phyloP scores from a whole-genome alignment of 179 eudicot species.

The Pouteria campechiana region DNA sequence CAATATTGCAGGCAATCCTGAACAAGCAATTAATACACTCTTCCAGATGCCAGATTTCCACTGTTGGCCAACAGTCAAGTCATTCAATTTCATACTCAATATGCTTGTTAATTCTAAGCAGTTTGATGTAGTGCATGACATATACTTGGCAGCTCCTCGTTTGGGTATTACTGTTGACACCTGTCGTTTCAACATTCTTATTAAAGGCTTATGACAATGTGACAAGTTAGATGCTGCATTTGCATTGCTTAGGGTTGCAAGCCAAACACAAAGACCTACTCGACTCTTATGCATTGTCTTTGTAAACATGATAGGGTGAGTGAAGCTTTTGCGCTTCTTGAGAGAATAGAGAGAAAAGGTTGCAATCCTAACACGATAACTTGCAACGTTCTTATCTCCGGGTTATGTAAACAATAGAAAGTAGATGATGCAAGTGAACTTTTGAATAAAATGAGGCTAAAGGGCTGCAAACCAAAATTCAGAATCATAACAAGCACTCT shows the following conservation, averaged over 20 bases:
- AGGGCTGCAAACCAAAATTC: slow-evolving; percentile 71
- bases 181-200: slow-evolving; percentile 76
- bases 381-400: slow-evolving; percentile 55
- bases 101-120: slow-evolving; percentile 49
- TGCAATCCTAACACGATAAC: slow-evolving; percentile 48
- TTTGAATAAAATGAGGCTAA: slow-evolving; percentile 43
- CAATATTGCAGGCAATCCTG: slow-evolving; percentile 42
- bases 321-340: slow-evolving; percentile 57
- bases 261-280: slow-evolving; percentile 65
- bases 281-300: slow-evolving; percentile 64
- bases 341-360: slow-evolving; percentile 65
- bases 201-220: slow-evolving; percentile 61
- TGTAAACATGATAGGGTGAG: slow-evolving; percentile 47
- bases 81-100: slow-evolving; percentile 73
- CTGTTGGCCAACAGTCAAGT: slow-evolving; percentile 65
- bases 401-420: slow-evolving; percentile 53
- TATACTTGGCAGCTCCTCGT: slow-evolving; percentile 36
- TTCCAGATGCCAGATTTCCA: slow-evolving; percentile 55
- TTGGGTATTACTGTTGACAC: slow-evolving; percentile 68
- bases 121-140: slow-evolving; percentile 48
- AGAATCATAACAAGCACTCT: slow-evolving; percentile 69
- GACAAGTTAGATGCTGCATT: slow-evolving; percentile 58
- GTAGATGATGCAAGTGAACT: slow-evolving; percentile 56
- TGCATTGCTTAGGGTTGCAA: slow-evolving; percentile 44
- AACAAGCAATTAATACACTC: slow-evolving; percentile 57